Percentiles rank a stretch among this genome's conserved stretches.
These are phyloP conservation scores for Calonectria hongkongensis DNA, from an alignment of 2,329 filamentous ascomycete species.

Conservation along the genomic window DNA sequence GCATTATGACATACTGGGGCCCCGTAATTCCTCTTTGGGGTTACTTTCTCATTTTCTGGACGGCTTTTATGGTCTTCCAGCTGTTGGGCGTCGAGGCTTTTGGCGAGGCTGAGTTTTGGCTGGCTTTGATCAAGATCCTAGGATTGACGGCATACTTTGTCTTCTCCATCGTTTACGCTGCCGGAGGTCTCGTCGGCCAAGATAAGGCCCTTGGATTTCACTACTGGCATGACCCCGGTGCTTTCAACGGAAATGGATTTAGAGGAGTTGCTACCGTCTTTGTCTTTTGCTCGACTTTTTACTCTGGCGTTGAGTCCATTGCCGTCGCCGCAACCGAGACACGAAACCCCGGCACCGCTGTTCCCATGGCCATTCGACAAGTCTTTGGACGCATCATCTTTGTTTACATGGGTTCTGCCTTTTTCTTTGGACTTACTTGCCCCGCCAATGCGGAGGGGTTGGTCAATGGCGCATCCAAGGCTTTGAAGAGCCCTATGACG, in stretches of 20 bases:
- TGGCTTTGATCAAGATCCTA: slow-evolving; percentile 82
- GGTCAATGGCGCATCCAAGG: slow-evolving; percentile 76
- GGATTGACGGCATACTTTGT: slow-evolving; percentile 83
- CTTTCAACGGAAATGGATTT: slow-evolving; percentile 80
- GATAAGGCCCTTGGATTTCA: slow-evolving; percentile 77
- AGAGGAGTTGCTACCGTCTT: slow-evolving; percentile 79
- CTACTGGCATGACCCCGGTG: slow-evolving; percentile 83
- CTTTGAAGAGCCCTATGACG: slow-evolving; percentile 83
- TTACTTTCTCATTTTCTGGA: slow-evolving; percentile 85
- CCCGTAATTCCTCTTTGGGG: slow-evolving; percentile 77
- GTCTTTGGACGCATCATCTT: slow-evolving; percentile 78
- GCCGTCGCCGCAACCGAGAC: slow-evolving; percentile 79
- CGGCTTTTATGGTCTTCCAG: slow-evolving; percentile 81
- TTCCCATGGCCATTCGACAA: slow-evolving; percentile 76
- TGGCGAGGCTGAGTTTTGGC: slow-evolving; percentile 88
- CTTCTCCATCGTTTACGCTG: slow-evolving; percentile 82
- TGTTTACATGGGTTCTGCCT: slow-evolving; percentile 80
- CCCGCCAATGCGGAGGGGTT: slow-evolving; percentile 80
- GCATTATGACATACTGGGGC: slow-evolving; percentile 80
- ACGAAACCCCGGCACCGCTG: slow-evolving; percentile 73
- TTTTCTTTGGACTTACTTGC: slow-evolving; percentile 85
- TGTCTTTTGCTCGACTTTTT: slow-evolving; percentile 82
- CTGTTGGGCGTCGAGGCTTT: slow-evolving; percentile 84
- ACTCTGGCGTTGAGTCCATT: slow-evolving; percentile 79
- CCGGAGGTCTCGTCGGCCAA: slow-evolving; percentile 78